Evolutionary conservation across 2,329 filamentous ascomycete genomes (phyloP).

Genomic region (Delphinella strobiligena): DNA sequence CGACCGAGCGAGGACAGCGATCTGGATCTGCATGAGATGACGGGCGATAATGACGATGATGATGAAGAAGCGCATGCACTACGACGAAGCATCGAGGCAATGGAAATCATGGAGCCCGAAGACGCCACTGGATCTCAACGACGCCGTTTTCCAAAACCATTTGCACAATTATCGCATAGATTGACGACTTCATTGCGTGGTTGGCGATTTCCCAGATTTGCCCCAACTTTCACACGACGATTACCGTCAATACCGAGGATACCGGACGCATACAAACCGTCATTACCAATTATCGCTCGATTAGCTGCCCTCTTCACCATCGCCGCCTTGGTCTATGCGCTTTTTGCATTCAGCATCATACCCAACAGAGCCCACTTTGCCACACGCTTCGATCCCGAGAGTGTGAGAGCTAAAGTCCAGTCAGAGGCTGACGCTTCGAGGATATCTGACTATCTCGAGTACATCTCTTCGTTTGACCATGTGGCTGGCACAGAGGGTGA

Average conservation of each 20-base stretch:
- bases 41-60: constrained; percentile 39
- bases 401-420: constrained; percentile 64
- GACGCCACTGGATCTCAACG: constrained; percentile 9
- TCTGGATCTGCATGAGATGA: constrained; percentile 39
- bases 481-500: constrained; percentile 91
- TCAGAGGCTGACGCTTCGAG: constrained; percentile 53
- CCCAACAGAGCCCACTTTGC: constrained; percentile 51
- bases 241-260: constrained; percentile 26
- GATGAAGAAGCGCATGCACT: constrained; percentile 44
- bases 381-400: constrained; percentile 73
- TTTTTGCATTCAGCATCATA: constrained; percentile 69
- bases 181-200: constrained; percentile 10
- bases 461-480: constrained; percentile 76
- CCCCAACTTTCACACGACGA: constrained; percentile 13
- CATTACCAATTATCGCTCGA: constrained; percentile 59
- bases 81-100: constrained; percentile 74
- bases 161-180: background rate
- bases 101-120: constrained; percentile 62
- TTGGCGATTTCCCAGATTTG: constrained; percentile 11
- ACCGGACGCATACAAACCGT: constrained; percentile 37
- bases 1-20: constrained; percentile 47
- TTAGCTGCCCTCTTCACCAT: constrained; percentile 65
- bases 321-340: constrained; percentile 64
- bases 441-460: constrained; percentile 56
- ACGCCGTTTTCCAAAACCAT: constrained; percentile 4